Base-by-base conservation (phyloP, 768 basidiomycete species). In the Leccinum subtestaceum region DNA sequence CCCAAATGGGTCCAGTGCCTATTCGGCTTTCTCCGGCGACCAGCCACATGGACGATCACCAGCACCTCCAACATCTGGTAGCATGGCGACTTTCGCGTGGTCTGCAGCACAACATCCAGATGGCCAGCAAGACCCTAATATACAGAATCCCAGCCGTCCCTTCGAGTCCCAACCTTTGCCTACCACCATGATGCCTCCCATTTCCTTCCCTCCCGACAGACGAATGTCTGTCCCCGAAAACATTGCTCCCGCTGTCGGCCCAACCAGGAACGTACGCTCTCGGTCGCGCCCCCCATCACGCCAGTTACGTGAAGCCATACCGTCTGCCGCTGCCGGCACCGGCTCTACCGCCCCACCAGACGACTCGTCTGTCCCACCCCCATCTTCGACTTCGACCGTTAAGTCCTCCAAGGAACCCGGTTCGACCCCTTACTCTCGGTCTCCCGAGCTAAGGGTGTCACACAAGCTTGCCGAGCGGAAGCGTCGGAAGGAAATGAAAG, bases 381-480 rank as follows among this genome's bases (percentile, higher is more conserved):
- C 76, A 27, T 73, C 72, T 21, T 66, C 72, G 0, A 21, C 78
- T 56, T 73, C 72, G 15, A 59, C 67, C 46, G 32, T 59, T 4
- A 83, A 81, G 63, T 64, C 55, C 51, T 52, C 65, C 60, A 85
- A 83, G 70, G 85, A 83, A 48, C 62, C 77, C 29, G 72, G 83
- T 57, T 65, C 80, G 36, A 92, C 93, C 12, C 95, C 95, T 5
- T 99, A 98, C 74, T 95, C 95, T 55, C 89, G 96, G 59, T 94
- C 91, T 0, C 96, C 96, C 8, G 97, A 98, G 73, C 79, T 99
- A 46, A 84, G 95, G 55, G 87, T 98, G 32, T 94, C 92, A 2
- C 97, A 99, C 76, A 99, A 99, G 70, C 84, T 99, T 31, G 97
- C 97, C 2, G 97, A 99, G 76, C 80, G 97, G 60, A 98, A 98